phyloP scores from a whole-genome alignment of 2,329 filamentous ascomycete genomes.

The Fusarium zealandicum region DNA sequence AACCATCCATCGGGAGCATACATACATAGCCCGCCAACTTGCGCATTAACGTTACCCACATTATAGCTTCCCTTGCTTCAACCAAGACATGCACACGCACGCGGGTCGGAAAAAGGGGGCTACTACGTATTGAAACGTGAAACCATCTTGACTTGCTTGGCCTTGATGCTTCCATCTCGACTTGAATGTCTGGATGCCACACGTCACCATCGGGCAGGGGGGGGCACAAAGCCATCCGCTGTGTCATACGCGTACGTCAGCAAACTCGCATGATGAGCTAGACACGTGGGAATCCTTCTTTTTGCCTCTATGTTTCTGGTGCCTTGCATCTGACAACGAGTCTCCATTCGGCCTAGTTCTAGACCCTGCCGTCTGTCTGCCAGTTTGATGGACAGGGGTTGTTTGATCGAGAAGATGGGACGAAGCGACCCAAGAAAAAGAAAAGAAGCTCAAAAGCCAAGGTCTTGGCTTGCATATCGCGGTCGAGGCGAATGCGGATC shows the following conservation, averaged over 20 bases:
- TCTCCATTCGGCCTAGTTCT: not conserved
- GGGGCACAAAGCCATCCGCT: not conserved
- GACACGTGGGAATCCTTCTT: not conserved
- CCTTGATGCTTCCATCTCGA: conserved; percentile 1
- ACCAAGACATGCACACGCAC: conserved; percentile 3
- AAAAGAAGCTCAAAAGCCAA: conserved; percentile 2
- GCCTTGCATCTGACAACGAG: not conserved
- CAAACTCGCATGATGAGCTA: not conserved
- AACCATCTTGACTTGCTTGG: conserved; percentile 23
- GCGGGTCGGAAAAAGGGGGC: conserved; percentile 8
- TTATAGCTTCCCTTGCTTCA: conserved; percentile 24
- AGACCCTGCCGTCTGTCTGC: not conserved
- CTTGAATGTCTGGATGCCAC: not conserved
- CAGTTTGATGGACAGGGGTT: not conserved
- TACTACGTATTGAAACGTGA: conserved; percentile 35
- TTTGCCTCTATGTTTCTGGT: too few species aligned
- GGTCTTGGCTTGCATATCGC: not conserved
- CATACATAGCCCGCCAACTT: conserved; percentile 11
- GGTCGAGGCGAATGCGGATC: not conserved
- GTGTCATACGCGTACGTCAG: not conserved
- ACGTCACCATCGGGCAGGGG: not conserved
- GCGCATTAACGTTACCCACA: conserved; percentile 28
- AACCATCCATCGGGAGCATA: conserved; percentile 2
- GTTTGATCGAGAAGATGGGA: too few species aligned
- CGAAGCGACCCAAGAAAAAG: not conserved